Evolutionary conservation across 2,329 filamentous ascomycete genomes (phyloP).

Genomic region (Ceratocystis huliohia): DNA sequence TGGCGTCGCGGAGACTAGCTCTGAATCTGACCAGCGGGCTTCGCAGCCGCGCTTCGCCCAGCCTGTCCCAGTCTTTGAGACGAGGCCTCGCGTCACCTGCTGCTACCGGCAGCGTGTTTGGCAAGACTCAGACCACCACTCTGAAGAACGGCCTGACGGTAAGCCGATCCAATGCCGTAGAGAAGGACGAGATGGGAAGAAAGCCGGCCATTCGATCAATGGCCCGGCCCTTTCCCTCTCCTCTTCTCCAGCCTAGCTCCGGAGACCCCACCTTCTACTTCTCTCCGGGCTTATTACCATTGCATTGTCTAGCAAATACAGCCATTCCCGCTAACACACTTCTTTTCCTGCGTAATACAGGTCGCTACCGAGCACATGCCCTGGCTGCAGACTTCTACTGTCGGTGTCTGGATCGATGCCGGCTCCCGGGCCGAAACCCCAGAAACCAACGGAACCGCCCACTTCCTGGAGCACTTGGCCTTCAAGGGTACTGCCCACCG

Average conservation of each 20-base stretch:
- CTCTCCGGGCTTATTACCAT: not conserved
- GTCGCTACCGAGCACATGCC: constrained; percentile 97
- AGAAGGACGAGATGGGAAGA: no score
- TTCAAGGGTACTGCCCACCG: constrained; percentile 98
- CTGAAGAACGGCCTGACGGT: constrained; percentile 97
- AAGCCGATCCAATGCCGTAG: constrained; percentile 26
- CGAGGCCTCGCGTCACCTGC: constrained; percentile 86
- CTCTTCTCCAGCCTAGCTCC: no score
- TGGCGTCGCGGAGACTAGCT: constrained; percentile 96
- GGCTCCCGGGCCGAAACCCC: constrained; percentile 95
- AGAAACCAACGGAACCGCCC: constrained; percentile 96
- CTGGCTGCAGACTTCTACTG: constrained; percentile 94
- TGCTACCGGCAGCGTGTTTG: constrained; percentile 38
- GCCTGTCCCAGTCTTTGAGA: constrained; percentile 62
- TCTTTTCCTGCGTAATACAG: constrained; percentile 35
- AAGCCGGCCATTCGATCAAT: no score
- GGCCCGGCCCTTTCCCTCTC: not conserved
- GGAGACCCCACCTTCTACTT: not conserved
- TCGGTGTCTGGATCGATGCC: constrained; percentile 98
- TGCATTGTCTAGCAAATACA: not conserved
- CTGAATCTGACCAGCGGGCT: constrained; percentile 84
- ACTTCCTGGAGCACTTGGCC: constrained; percentile 98
- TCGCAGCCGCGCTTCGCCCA: constrained; percentile 74
- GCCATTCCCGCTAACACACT: constrained; percentile 6
- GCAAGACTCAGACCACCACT: constrained; percentile 90